Conservation (phyloP, 257 asterid species). For the Lithospermum erythrorhizon region DNA sequence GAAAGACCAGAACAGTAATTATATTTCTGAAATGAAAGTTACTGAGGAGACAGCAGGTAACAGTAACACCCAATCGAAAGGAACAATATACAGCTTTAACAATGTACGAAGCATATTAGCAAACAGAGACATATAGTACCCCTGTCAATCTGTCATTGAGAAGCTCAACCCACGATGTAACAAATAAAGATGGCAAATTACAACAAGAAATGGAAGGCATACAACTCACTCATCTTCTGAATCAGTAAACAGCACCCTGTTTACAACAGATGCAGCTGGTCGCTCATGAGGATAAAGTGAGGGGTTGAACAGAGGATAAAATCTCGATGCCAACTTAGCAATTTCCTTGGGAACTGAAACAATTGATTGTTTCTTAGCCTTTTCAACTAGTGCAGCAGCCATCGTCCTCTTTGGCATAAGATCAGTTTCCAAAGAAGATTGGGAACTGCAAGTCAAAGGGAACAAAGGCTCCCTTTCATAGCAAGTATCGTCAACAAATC, state of each 20-base stretch:
- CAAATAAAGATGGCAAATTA: slow-evolving; percentile 2
- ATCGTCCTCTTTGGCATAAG: slow-evolving; percentile 51
- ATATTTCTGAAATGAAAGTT: not conserved
- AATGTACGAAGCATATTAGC: not conserved
- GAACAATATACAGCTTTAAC: not conserved
- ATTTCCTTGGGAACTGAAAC: slow-evolving; percentile 80
- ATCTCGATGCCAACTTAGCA: slow-evolving; percentile 69
- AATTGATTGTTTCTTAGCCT: slow-evolving; percentile 65
- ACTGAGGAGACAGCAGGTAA: not conserved
- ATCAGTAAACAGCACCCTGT: slow-evolving; percentile 88
- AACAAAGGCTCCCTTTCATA: slow-evolving; percentile 66
- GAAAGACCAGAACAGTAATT: not conserved
- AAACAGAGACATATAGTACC: not conserved
- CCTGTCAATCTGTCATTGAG: not conserved
- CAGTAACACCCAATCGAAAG: not conserved
- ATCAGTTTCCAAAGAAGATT: slow-evolving; percentile 28
- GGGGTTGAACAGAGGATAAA: slow-evolving; percentile 77
- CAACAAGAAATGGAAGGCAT: slow-evolving; percentile 27
- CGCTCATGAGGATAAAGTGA: slow-evolving; percentile 88
- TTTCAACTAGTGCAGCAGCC: slow-evolving; percentile 85
- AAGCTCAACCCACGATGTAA: not conserved
- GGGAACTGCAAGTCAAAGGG: slow-evolving; percentile 31
- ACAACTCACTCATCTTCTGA: slow-evolving; percentile 97
- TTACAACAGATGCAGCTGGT: slow-evolving; percentile 67
- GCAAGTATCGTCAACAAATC: slow-evolving; percentile 31